phyloP scores from a whole-genome alignment of 805 yeast species.

The Pichia gijzeniarum region DNA sequence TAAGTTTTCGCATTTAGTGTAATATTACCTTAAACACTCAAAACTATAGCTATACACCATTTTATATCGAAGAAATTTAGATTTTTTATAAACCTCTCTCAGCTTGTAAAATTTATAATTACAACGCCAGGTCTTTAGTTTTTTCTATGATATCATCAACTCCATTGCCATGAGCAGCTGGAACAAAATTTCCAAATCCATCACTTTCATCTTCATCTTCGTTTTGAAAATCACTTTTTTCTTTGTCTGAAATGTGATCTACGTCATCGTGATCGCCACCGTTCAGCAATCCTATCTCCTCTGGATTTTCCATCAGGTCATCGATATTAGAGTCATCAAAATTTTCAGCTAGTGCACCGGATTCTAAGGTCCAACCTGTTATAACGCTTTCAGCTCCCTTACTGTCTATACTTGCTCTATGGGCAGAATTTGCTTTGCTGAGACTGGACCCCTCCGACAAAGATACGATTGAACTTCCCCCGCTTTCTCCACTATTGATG shows the following conservation, averaged over 20 bases:
- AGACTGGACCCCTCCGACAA: not conserved
- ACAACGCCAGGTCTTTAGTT: not conserved
- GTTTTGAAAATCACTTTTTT: constrained; percentile 11
- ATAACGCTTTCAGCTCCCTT: constrained; percentile 14
- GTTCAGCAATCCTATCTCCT: not conserved
- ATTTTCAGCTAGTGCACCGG: constrained; percentile 5
- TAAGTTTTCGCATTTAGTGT: too few species aligned
- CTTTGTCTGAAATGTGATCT: not conserved
- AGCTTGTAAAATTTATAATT: not conserved
- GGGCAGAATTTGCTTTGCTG: not conserved
- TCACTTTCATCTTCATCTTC: constrained; percentile 27
- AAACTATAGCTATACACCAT: too few species aligned
- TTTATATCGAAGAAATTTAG: too few species aligned
- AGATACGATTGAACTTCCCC: constrained; percentile 4
- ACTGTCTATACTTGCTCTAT: constrained; percentile 10
- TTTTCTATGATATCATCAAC: not conserved
- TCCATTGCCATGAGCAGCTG: constrained; percentile 15
- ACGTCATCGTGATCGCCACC: not conserved
- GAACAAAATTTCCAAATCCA: constrained; percentile 30
- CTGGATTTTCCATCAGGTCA: constrained; percentile 3
- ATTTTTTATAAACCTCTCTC: too few species aligned
- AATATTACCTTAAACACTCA: too few species aligned
- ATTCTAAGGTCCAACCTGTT: constrained; percentile 11
- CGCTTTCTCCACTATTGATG: constrained; percentile 6
- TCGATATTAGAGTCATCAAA: constrained; percentile 10